Conservation (phyloP, 2,329 filamentous ascomycete species). For the Karstenula rhodostoma region DNA sequence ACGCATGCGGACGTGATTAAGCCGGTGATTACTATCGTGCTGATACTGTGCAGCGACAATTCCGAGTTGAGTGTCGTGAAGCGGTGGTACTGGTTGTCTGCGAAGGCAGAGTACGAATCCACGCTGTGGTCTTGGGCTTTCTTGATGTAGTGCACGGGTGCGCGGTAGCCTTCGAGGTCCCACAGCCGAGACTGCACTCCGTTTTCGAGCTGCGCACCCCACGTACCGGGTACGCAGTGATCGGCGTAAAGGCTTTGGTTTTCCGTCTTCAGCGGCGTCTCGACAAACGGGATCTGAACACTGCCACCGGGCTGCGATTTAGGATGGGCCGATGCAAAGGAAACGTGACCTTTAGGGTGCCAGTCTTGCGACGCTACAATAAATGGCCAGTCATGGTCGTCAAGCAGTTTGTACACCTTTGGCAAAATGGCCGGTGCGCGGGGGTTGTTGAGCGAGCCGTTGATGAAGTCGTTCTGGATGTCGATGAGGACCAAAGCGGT, state of each 20-base stretch:
- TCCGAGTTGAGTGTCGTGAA: slow-evolving; percentile 32
- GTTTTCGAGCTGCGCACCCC: slow-evolving; percentile 29
- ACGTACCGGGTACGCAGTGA: slow-evolving; percentile 32
- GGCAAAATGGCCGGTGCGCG: slow-evolving; percentile 29
- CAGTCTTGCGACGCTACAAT: slow-evolving; percentile 35
- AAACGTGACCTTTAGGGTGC: slow-evolving; percentile 32
- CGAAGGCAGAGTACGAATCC: slow-evolving; percentile 34
- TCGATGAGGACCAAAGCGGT: slow-evolving; percentile 34
- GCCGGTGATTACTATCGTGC: slow-evolving; percentile 29
- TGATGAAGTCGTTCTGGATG: slow-evolving; percentile 39
- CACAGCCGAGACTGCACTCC: slow-evolving; percentile 30
- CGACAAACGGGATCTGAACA: slow-evolving; percentile 29
- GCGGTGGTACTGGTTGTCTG: slow-evolving; percentile 35
- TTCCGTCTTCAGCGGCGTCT: slow-evolving; percentile 27
- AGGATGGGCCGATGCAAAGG: slow-evolving; percentile 28
- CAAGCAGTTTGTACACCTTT: slow-evolving; percentile 31
- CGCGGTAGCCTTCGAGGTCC: slow-evolving; percentile 28
- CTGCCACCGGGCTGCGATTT: slow-evolving; percentile 20
- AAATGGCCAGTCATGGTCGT: slow-evolving; percentile 35
- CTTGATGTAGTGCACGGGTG: slow-evolving; percentile 35
- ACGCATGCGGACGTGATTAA: slow-evolving; percentile 33
- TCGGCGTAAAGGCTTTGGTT: slow-evolving; percentile 27
- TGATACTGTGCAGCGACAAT: slow-evolving; percentile 26
- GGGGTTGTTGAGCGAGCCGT: slow-evolving; percentile 28
- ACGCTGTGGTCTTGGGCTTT: slow-evolving; percentile 34